These are phyloP conservation scores for Chloranthus sessilifolius DNA, from an alignment of 164 flowering plant species.

Conservation along the genomic window DNA sequence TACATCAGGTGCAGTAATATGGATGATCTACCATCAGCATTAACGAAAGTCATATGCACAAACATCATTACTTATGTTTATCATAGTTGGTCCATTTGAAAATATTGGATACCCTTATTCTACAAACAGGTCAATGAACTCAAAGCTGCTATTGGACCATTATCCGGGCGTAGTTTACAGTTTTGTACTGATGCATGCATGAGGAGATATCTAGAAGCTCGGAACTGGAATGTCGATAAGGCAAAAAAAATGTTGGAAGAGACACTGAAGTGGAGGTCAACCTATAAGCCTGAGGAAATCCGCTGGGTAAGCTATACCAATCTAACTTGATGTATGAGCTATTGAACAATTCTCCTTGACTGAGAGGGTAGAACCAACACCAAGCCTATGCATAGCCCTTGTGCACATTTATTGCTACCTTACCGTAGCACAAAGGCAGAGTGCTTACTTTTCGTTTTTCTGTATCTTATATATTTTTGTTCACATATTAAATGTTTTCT, in stretches of 20 bases:
- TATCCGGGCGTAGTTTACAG: conserved; percentile 49
- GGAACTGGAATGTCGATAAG: conserved; percentile 87
- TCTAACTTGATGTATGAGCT: neutral
- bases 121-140: conserved; percentile 64
- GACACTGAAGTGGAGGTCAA: conserved; percentile 78
- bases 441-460: too few species aligned
- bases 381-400: too few species aligned
- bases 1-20: too few species aligned
- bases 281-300: conserved; percentile 90
- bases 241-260: conserved; percentile 92
- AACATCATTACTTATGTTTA: too few species aligned
- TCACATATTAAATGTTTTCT: too few species aligned
- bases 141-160: conserved; percentile 63
- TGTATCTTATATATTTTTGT: too few species aligned
- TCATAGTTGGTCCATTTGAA: too few species aligned
- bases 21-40: too few species aligned
- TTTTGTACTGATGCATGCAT: conserved; percentile 80
- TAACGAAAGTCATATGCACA: too few species aligned
- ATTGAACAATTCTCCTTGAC: neutral
- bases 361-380: neutral
- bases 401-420: too few species aligned
- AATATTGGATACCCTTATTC: neutral
- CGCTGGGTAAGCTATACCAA: conserved; percentile 60
- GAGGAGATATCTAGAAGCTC: conserved; percentile 81
- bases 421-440: too few species aligned